Evolutionary conservation across 169 alveolate genomes (phyloP).

Genomic region (Plasmodium gallinaceum): DNA sequence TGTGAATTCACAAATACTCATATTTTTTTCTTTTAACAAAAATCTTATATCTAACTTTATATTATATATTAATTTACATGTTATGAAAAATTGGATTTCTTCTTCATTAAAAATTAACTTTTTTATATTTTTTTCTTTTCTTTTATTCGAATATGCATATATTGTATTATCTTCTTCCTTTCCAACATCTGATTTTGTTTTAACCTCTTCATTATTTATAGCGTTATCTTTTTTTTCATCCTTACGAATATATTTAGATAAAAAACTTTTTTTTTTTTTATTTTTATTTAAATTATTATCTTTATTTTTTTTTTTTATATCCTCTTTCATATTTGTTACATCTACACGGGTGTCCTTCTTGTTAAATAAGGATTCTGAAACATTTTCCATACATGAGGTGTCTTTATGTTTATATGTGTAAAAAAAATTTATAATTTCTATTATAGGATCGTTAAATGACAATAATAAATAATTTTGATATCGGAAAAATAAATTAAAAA

Average conservation of each 20-base stretch:
- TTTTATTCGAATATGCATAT: not conserved
- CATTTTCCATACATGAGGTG: not conserved
- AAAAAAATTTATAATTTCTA: conserved; percentile 38
- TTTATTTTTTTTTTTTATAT: too few species aligned
- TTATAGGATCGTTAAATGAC: conserved; percentile 52
- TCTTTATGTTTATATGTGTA: conserved; percentile 2
- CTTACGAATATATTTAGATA: too few species aligned
- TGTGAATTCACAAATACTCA: conserved; percentile 85
- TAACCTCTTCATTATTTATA: too few species aligned
- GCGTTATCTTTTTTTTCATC: too few species aligned
- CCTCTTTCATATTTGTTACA: too few species aligned
- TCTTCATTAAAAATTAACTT: conserved; percentile 62
- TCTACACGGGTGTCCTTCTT: too few species aligned
- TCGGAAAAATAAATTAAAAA: conserved; percentile 50
- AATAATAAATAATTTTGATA: conserved; percentile 50
- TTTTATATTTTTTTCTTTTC: not conserved
- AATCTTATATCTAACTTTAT: conserved; percentile 80
- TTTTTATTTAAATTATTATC: too few species aligned
- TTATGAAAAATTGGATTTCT: conserved; percentile 52
- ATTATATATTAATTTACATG: conserved; percentile 35
- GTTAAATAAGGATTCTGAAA: not conserved
- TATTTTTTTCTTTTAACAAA: conserved; percentile 82
- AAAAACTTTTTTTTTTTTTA: too few species aligned
- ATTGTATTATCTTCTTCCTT: too few species aligned
- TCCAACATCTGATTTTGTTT: too few species aligned